A percentile compares a stretch with the other conserved stretches of the same genome.
Conservation (phyloP, 139 green algal species). For the Micromonas pusilla region DNA sequence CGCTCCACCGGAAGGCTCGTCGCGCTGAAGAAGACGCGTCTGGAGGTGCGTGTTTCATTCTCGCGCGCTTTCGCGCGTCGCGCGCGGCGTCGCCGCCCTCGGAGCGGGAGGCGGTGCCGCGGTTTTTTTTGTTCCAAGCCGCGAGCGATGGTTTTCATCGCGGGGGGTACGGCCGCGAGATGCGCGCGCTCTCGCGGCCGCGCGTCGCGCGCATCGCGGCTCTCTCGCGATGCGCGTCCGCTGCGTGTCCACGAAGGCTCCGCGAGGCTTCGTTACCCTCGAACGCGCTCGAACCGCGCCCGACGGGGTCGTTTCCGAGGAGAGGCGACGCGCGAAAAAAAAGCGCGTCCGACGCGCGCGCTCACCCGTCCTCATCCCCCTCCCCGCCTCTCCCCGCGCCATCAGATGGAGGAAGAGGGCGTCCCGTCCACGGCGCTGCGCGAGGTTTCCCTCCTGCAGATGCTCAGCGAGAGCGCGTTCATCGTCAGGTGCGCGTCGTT, state of each 20-base stretch:
- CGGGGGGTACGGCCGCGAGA: too few relatives aligned
- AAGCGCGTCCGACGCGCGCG: background rate
- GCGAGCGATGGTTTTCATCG: background rate
- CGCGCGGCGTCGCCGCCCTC: background rate
- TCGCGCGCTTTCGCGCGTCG: background rate
- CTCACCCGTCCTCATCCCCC: background rate
- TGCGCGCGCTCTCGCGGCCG: too few relatives aligned
- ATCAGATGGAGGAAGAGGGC: constrained; percentile 94
- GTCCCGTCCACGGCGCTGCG: constrained; percentile 92
- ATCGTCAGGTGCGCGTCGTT: constrained; percentile 55
- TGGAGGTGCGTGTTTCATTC: constrained; percentile 59
- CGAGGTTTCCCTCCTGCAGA: constrained; percentile 93
- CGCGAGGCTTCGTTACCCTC: too few relatives aligned
- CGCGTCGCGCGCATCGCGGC: too few relatives aligned
- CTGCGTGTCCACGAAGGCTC: too few relatives aligned
- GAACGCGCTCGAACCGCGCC: too few relatives aligned
- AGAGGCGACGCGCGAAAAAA: too few relatives aligned
- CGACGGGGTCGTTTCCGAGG: too few relatives aligned
- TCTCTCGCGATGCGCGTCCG: too few relatives aligned
- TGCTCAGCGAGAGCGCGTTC: constrained; percentile 74
- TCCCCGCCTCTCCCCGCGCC: background rate
- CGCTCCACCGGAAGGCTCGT: constrained; percentile 74
- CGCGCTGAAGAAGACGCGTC: constrained; percentile 93
- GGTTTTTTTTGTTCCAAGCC: background rate
- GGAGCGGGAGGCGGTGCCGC: too few relatives aligned